Base-by-base conservation (phyloP, 2,329 filamentous ascomycete genomes). In the Aureobasidium sp. region DNA sequence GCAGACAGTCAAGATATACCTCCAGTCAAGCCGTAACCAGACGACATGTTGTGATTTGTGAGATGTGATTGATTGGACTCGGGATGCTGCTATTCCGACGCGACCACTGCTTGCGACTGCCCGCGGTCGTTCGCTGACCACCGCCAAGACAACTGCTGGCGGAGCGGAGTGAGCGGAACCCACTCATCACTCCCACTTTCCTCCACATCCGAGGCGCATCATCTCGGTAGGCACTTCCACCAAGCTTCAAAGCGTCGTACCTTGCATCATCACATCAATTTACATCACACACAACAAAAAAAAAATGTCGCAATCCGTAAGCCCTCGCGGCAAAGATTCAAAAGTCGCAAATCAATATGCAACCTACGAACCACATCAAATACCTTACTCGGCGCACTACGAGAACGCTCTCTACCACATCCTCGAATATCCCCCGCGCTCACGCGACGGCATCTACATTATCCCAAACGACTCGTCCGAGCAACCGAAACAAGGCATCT, bases 21-120 rank as follows among this genome's bases (percentile, higher is more conserved):
- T 78, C 89, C 89, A 75, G 85, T 82, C 76, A 95, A 81, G 76
- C 89, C 89, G 76, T 87, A 93, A 78, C 89, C 89, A 72, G 89
- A 92, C 77, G 89, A 82, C 89, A 93, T 93, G 72, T 70, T 78
- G 64, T 46, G 50, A 27, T 39, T n/a, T 55, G 51, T 55, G 51
- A 55, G 17, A 55, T 43, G 37, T 55, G 37, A 43, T 37, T 26
- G 24, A 52, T 52, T 20, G 24, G 24, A 24, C 10, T 10, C 13
- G 34, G 34, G 34, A 37, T 37, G 15, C 26, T 48, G 26, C 46
- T 15, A 17, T 9, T 48, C 12, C 27, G 29, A 26, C 50, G 32
- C 50, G 50, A 51, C 20, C 50, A 52, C 20, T 52, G n/a, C 32
- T 37, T 39, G 50, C 50, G 32, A 39, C 50, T 52, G 32, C 32